A percentile compares a stretch with the other conserved stretches of the same genome.
These are phyloP conservation scores for Myrica gale DNA, from an alignment of 306 rosid species.

Conservation along the genomic window DNA sequence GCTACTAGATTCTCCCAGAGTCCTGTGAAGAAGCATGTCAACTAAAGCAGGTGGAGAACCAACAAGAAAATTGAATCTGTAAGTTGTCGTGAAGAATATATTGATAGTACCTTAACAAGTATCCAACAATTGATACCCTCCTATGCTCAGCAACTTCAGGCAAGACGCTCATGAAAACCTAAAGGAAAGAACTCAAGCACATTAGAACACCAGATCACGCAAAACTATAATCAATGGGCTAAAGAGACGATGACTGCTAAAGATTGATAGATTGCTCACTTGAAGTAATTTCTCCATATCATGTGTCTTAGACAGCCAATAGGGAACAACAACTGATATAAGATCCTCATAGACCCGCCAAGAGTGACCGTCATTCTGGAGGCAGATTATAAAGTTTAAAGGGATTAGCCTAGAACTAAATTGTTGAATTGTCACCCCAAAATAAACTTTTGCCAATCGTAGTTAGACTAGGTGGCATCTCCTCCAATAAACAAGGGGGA, in stretches of 20 bases:
- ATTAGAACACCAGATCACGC: constrained; percentile 26
- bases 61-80: constrained; percentile 1
- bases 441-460: not conserved
- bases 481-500: not conserved
- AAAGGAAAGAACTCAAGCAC: constrained; percentile 22
- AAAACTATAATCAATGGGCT: constrained; percentile 13
- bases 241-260: constrained; percentile 12
- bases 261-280: constrained; percentile 46
- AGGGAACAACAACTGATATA: constrained; percentile 81
- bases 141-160: constrained; percentile 81
- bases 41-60: constrained; percentile 21
- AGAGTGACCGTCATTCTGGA: constrained; percentile 78
- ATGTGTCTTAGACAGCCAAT: constrained; percentile 72
- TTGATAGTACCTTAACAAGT: constrained; percentile 57
- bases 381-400: constrained; percentile 16
- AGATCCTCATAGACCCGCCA: constrained; percentile 77
- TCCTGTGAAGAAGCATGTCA: constrained; percentile 50
- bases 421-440: constrained; percentile 4
- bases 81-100: not conserved
- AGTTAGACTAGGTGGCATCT: not conserved
- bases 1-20: constrained; percentile 73
- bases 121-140: constrained; percentile 59
- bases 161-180: constrained; percentile 66
- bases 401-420: constrained; percentile 1
- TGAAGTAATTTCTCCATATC: constrained; percentile 60